Evolutionary conservation across 2,329 filamentous ascomycete genomes (phyloP), one percentile per base, ranked within the genome.

Genomic region (Phaeophleospora eucalypticola): DNA sequence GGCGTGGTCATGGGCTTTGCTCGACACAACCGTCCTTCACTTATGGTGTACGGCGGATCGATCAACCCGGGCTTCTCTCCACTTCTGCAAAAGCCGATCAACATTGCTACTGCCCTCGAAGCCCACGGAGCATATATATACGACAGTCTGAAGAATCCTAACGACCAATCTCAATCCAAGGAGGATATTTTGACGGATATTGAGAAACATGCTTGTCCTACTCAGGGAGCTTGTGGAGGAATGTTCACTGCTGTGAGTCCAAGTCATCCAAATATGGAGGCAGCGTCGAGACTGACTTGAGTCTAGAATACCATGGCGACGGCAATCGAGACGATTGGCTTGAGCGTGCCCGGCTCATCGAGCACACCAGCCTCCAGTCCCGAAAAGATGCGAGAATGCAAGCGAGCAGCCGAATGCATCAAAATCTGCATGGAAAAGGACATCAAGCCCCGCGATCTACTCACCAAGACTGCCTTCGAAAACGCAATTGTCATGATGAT

Each of bases 201-300:
- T 40, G 86, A 90, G 71, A 75, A 74, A 53, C 79, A 93, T 61
- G 83, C 89, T 2, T 95, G 89, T 65, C 86, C 86, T 1, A 81
- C 82, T 7, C 80, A 82, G 1, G 89, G 89, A 21, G 89, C 87
- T 1, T 95, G 89, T 54, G 88, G 88, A 38, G 89, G 90, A 15
- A 95, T 95, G 89, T 95, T 89, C 71, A 95, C 89, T 1, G 89
- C 89, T 54, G n/a, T n/a, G n/a, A n/a, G n/a, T n/a, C n/a, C n/a
- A n/a, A n/a, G n/a, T n/a, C n/a, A n/a, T n/a, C n/a, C n/a, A n/a
- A n/a, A n/a, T n/a, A n/a, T n/a, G n/a, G n/a, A n/a, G n/a, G n/a
- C n/a, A n/a, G n/a, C n/a, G n/a, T n/a, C n/a, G n/a, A n/a, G n/a
- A n/a, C n/a, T n/a, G n/a, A n/a, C n/a, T n/a, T n/a, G n/a, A n/a